Evolutionary conservation across 2,329 filamentous ascomycete species (phyloP).

Genomic region (Leptographium radiaticola): DNA sequence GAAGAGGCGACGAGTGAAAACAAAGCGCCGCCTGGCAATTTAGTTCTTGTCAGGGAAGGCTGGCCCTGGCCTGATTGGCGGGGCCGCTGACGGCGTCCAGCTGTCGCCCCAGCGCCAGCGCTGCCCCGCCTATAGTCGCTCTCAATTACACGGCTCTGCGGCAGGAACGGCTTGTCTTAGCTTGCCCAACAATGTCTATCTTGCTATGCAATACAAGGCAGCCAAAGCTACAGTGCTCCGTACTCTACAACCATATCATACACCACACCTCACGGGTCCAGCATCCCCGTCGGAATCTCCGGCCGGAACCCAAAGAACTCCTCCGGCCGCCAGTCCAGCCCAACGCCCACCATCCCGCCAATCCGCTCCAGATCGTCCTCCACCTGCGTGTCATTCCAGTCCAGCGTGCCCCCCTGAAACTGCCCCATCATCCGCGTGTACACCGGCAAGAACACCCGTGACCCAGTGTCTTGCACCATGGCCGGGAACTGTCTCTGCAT

Average conservation of each 20-base stretch:
- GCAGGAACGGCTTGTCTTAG: too few species aligned
- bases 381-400: slow-evolving; percentile 23
- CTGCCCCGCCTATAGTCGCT: background rate
- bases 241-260: background rate
- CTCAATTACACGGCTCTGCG: too few species aligned
- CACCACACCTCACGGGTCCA: slow-evolving; percentile 2
- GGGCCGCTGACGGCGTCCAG: background rate
- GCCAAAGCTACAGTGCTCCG: background rate
- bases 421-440: slow-evolving; percentile 6
- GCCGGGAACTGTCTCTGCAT: slow-evolving; percentile 5
- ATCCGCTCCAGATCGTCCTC: slow-evolving; percentile 18
- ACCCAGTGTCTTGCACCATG: background rate
- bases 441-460: slow-evolving; percentile 6
- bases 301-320: slow-evolving; percentile 18
- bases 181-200: too few species aligned
- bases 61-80: slow-evolving; percentile 4
- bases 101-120: background rate
- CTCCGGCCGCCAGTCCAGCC: slow-evolving; percentile 23
- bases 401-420: slow-evolving; percentile 24
- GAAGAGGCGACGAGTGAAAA: slow-evolving; percentile 7
- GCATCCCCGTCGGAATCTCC: slow-evolving; percentile 10
- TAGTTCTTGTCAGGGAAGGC: background rate
- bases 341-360: slow-evolving; percentile 14
- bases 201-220: background rate
- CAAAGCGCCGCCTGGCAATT: background rate